Percentiles rank a stretch among this genome's conserved stretches.
Conservation (phyloP, 345 rosid genomes). For the Crucihimalaya himalaica region DNA sequence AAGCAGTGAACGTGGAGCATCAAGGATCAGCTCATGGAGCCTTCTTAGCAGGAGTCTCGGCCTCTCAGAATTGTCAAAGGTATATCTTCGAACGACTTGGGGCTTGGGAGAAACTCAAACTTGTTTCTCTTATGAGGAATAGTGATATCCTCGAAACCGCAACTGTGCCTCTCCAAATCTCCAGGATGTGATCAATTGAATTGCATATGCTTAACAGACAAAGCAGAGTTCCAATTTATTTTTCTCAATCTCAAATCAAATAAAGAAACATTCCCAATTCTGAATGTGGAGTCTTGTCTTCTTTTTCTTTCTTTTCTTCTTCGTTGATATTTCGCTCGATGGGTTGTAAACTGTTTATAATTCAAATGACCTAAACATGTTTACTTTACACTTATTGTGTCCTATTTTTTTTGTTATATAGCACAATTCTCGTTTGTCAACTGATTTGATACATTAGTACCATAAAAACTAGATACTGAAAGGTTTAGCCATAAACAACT, state of each 20-base stretch:
- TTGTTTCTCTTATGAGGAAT: constrained; percentile 45
- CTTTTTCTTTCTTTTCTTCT: neutral
- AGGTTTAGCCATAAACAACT: constrained; percentile 38
- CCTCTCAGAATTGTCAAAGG: constrained; percentile 68
- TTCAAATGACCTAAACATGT: constrained; percentile 2
- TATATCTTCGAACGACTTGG: constrained; percentile 54
- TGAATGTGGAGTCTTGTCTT: neutral
- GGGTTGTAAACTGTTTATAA: constrained; percentile 2
- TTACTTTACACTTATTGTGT: neutral
- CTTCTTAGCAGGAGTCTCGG: constrained; percentile 68
- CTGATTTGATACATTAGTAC: too few relatives aligned
- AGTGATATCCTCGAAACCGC: constrained; percentile 50
- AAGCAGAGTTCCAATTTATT: neutral
- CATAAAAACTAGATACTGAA: neutral
- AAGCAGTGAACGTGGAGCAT: constrained; percentile 79
- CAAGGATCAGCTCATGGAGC: constrained; percentile 94
- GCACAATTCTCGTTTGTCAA: too few relatives aligned
- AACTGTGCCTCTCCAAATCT: constrained; percentile 70
- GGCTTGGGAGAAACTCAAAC: constrained; percentile 48
- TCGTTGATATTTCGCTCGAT: neutral
- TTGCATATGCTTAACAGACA: neutral
- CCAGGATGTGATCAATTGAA: constrained; percentile 64
- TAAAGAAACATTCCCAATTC: neutral
- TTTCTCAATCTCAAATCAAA: neutral
- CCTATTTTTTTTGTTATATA: too few relatives aligned